Conservation (phyloP, 768 basidiomycete genomes). For the Sutorius australiensis region DNA sequence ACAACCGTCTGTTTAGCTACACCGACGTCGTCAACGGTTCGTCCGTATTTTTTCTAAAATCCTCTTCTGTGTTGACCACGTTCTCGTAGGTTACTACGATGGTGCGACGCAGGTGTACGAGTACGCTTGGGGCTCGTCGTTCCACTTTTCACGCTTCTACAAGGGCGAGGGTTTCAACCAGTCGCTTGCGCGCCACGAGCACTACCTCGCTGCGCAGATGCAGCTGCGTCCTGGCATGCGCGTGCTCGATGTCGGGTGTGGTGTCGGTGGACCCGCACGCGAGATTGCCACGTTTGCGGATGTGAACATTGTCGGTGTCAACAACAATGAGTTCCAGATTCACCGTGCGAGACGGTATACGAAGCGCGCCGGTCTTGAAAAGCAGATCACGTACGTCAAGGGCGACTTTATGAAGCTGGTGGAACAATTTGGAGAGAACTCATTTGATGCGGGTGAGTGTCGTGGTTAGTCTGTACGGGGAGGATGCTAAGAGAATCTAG, state of each 20-base stretch:
- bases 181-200: constrained; percentile 86
- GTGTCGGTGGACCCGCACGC: constrained; percentile 94
- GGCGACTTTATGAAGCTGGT: constrained; percentile 96
- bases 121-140: constrained; percentile 86
- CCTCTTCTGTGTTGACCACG: background rate
- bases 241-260: constrained; percentile 97
- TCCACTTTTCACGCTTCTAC: constrained; percentile 98
- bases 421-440: constrained; percentile 88
- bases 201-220: constrained; percentile 92
- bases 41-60: constrained; percentile 15
- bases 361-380: constrained; percentile 64
- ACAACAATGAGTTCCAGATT: constrained; percentile 97
- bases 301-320: constrained; percentile 77
- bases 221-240: constrained; percentile 83
- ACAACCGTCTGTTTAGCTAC: constrained; percentile 76
- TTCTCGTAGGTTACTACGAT: constrained; percentile 83
- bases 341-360: constrained; percentile 84
- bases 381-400: constrained; percentile 78
- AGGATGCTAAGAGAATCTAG: constrained; percentile 35
- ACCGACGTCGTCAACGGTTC: constrained; percentile 91
- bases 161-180: constrained; percentile 77
- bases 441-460: constrained; percentile 86
- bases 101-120: constrained; percentile 95
- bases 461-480: background rate
- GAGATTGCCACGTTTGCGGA: constrained; percentile 93